A percentile compares a stretch with the other conserved stretches of the same genome.
Conservation (phyloP, 306 rosid genomes). For the Pachyrhizus erosus region DNA sequence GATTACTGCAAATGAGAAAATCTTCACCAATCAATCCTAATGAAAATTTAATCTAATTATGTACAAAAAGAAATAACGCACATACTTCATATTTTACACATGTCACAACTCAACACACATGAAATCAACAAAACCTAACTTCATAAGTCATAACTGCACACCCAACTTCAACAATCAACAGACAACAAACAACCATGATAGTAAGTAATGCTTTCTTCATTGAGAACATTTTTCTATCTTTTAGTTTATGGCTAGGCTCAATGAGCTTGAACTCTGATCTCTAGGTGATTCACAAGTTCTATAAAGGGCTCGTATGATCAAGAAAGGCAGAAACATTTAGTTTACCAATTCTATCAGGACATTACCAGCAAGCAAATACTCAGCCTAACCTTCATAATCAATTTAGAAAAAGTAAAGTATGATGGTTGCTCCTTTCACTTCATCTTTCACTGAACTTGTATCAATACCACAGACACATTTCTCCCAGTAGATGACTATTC, state of each 20-base stretch:
- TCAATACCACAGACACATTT: not conserved
- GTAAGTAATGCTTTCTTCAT: not conserved
- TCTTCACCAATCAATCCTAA: not conserved
- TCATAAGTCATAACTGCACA: no score
- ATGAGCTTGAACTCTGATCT: not conserved
- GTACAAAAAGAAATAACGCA: not conserved
- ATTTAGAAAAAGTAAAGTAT: not conserved
- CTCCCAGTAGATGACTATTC: not conserved
- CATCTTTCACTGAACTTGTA: not conserved
- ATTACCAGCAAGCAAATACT: not conserved
- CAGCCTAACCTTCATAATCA: slow-evolving; percentile 1
- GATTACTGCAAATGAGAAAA: not conserved
- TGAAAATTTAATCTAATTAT: not conserved
- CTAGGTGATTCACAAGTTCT: not conserved
- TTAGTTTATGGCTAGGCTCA: not conserved
- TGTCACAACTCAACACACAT: not conserved
- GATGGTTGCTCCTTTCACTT: not conserved
- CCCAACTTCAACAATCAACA: not conserved
- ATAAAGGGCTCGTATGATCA: not conserved
- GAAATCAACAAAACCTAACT: not conserved
- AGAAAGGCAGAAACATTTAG: not conserved
- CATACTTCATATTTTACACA: not conserved
- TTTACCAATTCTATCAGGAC: not conserved
- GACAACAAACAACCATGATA: not conserved
- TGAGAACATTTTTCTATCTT: not conserved